Evolutionary conservation across 371 early-diverging fungal species (phyloP), one percentile per base, ranked within the genome.

Genomic region (Syncephalis fuscata): DNA sequence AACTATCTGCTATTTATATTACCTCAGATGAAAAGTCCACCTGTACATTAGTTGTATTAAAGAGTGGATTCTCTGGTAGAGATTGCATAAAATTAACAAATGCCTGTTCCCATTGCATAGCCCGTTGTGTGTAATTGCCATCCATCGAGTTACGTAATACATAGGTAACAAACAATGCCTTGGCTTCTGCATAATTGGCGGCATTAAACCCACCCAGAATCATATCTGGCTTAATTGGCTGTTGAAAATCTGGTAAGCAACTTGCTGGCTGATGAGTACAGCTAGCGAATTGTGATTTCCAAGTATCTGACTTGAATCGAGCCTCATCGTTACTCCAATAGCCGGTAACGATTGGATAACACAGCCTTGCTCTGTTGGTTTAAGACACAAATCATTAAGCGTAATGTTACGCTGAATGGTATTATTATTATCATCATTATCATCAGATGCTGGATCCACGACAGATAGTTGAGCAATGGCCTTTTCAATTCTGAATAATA

Each of bases 11-110:
- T 9, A 15, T 20, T 24, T 32, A 10, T 39, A 19, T 53, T 57
- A 76, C 65, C 61, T 83, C 84, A 1, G 82, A 78, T 11, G 84
- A 82, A 50, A 65, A 83, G 48, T 68, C 71, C 21, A 81, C 66
- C 3, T 68, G 60, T 14, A 81, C 57, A 17, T 65, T 68, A 36
- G 56, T 51, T 1, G 53, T 54, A 25, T 55, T 21, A 37, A 63
- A 50, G 1, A 52, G 56, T 1, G 58, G 42, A 50, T 60, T 46
- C 17, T 55, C 41, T 23, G 63, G 55, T 20, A 60, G 46, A 1
- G 48, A 49, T 15, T 69, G 49, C 44, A 81, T 57, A 23, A 58
- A 63, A 14, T 58, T 51, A 8, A 77, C 27, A 20, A 78, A 50
- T 0, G 66, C 54, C 24, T 58, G 52, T 59, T 82, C 83, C 83